Evolutionary conservation across 2,329 filamentous ascomycete genomes (phyloP), one percentile per base, ranked within the genome.

Genomic region (Trichoderma semiorbis): DNA sequence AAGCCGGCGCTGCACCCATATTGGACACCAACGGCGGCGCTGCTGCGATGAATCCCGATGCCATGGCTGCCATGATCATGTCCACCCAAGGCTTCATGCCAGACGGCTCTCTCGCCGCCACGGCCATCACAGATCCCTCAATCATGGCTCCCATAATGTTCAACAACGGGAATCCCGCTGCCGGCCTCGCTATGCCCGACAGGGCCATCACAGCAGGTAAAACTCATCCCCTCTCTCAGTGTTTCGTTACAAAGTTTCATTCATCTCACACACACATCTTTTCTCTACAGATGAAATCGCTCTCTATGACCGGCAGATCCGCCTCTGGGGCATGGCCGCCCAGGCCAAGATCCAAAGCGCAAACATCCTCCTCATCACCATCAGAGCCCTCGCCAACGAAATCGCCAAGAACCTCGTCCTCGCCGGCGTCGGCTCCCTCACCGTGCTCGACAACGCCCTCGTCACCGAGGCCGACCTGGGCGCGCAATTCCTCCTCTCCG

Each of bases 321-420:
- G 96, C 69, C 90, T 99, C 34, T 99, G 96, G 96, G 96, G 96
- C 57, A 93, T 98, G 78, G 91, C 96, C 78, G 96, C 96, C 7
- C 96, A 99, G 81, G 92, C 97, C 80, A 94, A 92, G 79, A 94
- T 99, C 72, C 93, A 95, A 76, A 92, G 89, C 72, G 94, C 96
- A 72, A 94, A 94, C 78, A 92, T 99, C 76, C 90, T 98, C 60
- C 89, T 99, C 74, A 91, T 99, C 75, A 94, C 91, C 34, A 90
- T 97, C 81, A 93, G 92, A 78, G 94, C 93, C 1, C 88, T 99
- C 18, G 94, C 93, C 72, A 97, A 95, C 79, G 96, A 99, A 83
- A 92, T 98, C 69, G 95, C 96, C 74, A 99, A 99, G 85, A 99
- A 98, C 79, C 90, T 99, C 26, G 95, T 98, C 21, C 89, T 99